Percentiles rank a stretch among this genome's conserved stretches.
These are phyloP conservation scores for Hemerocallis citrina DNA, from an alignment of 106 monocot species.

Conservation along the genomic window DNA sequence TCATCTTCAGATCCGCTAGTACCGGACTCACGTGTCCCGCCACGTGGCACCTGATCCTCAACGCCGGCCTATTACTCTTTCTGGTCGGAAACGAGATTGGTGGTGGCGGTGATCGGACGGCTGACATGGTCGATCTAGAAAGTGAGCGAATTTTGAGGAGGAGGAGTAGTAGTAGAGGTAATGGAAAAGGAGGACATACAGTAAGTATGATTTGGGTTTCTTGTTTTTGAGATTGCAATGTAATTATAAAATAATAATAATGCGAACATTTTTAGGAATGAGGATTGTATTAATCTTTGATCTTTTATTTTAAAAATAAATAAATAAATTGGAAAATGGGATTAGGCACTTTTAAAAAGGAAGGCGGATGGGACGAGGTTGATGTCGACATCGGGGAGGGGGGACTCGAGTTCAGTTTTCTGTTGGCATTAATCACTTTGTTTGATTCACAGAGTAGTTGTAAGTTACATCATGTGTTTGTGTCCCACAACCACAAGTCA, in stretches of 20 bases:
- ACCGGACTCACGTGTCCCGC: conserved; percentile 19
- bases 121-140: conserved; percentile 1
- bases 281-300: not conserved
- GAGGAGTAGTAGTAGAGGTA: not conserved
- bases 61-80: conserved; percentile 4
- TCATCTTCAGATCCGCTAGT: conserved; percentile 23
- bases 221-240: not conserved
- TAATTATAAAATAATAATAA: not conserved
- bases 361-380: not conserved
- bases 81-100: not conserved
- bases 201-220: too few species aligned
- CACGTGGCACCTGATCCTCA: conserved; percentile 14
- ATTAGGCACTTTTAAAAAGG: too few species aligned
- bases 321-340: not conserved
- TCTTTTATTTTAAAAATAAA: not conserved
- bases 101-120: not conserved
- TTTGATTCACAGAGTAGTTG: too few species aligned
- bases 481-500: too few species aligned
- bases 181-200: too few species aligned
- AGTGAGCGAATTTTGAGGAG: not conserved
- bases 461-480: too few species aligned
- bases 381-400: not conserved
- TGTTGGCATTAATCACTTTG: too few species aligned
- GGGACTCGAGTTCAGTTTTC: too few species aligned
- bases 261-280: not conserved